phyloP scores from a whole-genome alignment of 768 basidiomycete genomes.

The Lentinula edodes region DNA sequence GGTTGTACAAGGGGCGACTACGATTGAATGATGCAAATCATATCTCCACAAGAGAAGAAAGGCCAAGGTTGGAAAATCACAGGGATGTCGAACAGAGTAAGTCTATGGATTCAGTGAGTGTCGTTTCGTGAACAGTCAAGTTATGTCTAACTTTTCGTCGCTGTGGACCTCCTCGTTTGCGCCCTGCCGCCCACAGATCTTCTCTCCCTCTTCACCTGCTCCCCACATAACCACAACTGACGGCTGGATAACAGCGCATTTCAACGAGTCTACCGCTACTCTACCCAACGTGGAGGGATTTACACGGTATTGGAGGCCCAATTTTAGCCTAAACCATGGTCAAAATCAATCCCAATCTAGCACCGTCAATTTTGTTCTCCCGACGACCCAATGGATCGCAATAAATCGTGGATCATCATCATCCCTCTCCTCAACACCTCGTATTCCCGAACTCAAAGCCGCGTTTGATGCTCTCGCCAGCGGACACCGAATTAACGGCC shows the following conservation, averaged over 20 bases:
- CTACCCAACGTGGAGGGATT: constrained; percentile 20
- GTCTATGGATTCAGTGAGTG: no score
- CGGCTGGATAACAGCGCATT: not conserved
- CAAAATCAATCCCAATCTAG: constrained; percentile 7
- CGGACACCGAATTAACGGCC: constrained; percentile 10
- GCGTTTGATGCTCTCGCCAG: constrained; percentile 18
- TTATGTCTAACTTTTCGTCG: no score
- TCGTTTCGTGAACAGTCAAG: no score
- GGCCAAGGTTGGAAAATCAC: no score
- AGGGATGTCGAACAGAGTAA: no score
- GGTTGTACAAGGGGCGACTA: no score
- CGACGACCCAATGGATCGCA: constrained; percentile 29
- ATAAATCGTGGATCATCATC: constrained; percentile 19
- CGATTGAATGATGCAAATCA: no score
- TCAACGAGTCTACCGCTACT: constrained; percentile 19
- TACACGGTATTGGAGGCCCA: constrained; percentile 30
- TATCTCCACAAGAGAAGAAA: no score
- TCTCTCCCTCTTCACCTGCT: no score
- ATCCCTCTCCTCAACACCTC: not conserved
- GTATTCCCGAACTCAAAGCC: constrained; percentile 11
- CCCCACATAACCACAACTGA: not conserved
- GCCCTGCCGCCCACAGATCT: no score
- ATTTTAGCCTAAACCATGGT: constrained; percentile 18
- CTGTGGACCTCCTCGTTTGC: no score
- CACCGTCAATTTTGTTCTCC: not conserved